Percentiles rank a stretch among this genome's conserved stretches.
Conservation (phyloP, 768 basidiomycete species). For the Mycena metata region DNA sequence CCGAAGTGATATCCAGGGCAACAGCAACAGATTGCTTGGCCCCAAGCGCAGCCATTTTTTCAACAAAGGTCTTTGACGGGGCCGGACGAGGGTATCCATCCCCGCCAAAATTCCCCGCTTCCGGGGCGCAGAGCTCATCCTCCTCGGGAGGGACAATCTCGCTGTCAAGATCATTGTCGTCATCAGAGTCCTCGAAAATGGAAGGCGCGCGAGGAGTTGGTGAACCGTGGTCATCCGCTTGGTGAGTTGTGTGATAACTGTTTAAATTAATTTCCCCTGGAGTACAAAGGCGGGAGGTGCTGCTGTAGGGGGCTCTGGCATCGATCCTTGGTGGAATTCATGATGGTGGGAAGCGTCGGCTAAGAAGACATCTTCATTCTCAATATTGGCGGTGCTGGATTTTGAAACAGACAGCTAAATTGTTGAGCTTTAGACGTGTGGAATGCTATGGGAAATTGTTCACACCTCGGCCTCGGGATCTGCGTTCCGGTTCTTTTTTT, state of each 20-base stretch:
- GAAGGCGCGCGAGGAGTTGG: not conserved
- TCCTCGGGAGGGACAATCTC: conserved; percentile 5
- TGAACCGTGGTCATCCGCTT: not conserved
- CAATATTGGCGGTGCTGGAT: not conserved
- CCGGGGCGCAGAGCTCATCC: conserved; percentile 12
- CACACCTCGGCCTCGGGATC: conserved; percentile 6
- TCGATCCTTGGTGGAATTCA: conserved; percentile 22
- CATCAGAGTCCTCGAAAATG: conserved; percentile 9
- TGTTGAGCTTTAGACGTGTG: too few relatives aligned
- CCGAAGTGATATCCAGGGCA: conserved; percentile 14
- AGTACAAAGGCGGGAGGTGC: not conserved
- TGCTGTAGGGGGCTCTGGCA: not conserved
- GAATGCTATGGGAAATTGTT: not conserved
- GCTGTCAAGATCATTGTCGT: not conserved
- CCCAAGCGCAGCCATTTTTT: conserved; percentile 13
- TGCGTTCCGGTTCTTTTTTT: conserved; percentile 18
- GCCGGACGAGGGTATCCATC: conserved; percentile 18
- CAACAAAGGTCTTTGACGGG: not conserved
- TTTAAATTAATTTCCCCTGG: not conserved
- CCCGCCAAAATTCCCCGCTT: not conserved
- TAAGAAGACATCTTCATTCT: conserved; percentile 15
- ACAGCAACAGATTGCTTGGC: conserved; percentile 1
- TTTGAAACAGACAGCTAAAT: too few relatives aligned
- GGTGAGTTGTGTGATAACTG: not conserved
- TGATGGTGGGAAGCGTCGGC: not conserved